Base-by-base conservation (phyloP, 768 basidiomycete genomes). In the Sarcomyxa edulis region DNA sequence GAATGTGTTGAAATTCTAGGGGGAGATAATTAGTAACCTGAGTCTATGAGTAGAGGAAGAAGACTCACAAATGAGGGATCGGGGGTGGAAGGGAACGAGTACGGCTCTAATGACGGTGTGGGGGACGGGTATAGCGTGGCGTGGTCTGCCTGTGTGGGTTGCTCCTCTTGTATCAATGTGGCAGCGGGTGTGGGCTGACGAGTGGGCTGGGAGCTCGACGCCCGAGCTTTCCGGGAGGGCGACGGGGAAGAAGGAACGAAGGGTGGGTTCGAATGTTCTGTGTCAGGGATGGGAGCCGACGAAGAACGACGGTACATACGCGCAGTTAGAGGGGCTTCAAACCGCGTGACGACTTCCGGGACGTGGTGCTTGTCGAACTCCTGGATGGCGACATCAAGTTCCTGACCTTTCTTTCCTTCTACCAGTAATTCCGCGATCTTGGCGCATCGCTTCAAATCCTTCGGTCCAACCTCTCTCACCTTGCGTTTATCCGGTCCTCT, bases 251-350 rank as follows among this genome's bases (percentile, higher is more conserved):
- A 52, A 25, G 59, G 55, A 21, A 65, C 49, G 54, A 67, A 66
- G 8, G 55, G 54, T 43, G 64, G 58, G 15, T 56, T 52, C 32
- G 39, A 23, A 19, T 60, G 60, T 26, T 61, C 65, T 4, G 59
- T 55, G 33, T 71, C 67, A 7, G 68, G 64, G 16, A 71, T 56
- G 2, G 78, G 78, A 3, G 67, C 74, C 30, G 81, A 84, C 8
- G 80, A 81, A 18, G 81, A 82, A 24, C 84, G 76, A 29, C 74
- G 72, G 62, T 76, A 88, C 32, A 72, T 66, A 37, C 74, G 69
- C n/a, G 78, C 83, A 1, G 84, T 86, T 27, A 86, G 74, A 28
- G 84, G 84, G 1, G 72, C 67, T 55, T 85, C 82, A 54, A 86
- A 86, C 37, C 82, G 71, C 7, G 84, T 84, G 29, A 83, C 67